Evolutionary conservation across 768 basidiomycete genomes (phyloP).

Genomic region (Collybia nuda): DNA sequence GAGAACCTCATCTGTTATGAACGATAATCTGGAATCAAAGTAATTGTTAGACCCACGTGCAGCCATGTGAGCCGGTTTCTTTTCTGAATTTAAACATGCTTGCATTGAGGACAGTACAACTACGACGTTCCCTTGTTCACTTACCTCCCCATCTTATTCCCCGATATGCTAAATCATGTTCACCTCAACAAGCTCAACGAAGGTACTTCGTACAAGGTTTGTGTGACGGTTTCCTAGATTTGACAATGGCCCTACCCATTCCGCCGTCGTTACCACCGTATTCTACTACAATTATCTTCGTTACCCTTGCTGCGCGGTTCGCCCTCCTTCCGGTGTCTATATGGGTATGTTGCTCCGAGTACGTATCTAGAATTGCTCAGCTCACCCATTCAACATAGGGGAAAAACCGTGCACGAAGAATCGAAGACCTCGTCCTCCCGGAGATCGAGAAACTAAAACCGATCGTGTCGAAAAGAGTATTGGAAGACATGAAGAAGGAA

Average conservation of each 20-base stretch:
- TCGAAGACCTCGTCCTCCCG: slow-evolving; percentile 63
- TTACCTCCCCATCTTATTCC: slow-evolving; percentile 9
- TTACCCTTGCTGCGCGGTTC: slow-evolving; percentile 61
- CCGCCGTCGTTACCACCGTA: slow-evolving; percentile 70
- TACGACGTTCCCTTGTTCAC: slow-evolving; percentile 17
- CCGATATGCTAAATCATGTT: slow-evolving; percentile 7
- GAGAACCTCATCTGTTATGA: background rate
- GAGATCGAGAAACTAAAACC: slow-evolving; percentile 50
- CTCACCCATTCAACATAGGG: slow-evolving; percentile 39
- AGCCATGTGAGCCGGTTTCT: slow-evolving; percentile 8
- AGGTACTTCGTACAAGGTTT: slow-evolving; percentile 41
- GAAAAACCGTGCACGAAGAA: slow-evolving; percentile 55
- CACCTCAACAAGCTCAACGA: slow-evolving; percentile 18
- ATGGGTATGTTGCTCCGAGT: slow-evolving; percentile 55
- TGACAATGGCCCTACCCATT: slow-evolving; percentile 72
- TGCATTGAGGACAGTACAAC: slow-evolving; percentile 28
- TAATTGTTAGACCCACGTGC: slow-evolving; percentile 11
- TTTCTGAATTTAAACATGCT: slow-evolving; percentile 24
- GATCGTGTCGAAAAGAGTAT: slow-evolving; percentile 36
- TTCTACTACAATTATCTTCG: slow-evolving; percentile 71
- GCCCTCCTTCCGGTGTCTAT: slow-evolving; percentile 68
- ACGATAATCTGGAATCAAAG: too few relatives aligned
- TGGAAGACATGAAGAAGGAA: slow-evolving; percentile 54
- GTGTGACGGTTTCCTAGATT: slow-evolving; percentile 71
- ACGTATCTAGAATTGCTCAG: slow-evolving; percentile 2